Evolutionary conservation across 2,329 filamentous ascomycete genomes (phyloP).

Genomic region (Thielaviopsis euricoi): DNA sequence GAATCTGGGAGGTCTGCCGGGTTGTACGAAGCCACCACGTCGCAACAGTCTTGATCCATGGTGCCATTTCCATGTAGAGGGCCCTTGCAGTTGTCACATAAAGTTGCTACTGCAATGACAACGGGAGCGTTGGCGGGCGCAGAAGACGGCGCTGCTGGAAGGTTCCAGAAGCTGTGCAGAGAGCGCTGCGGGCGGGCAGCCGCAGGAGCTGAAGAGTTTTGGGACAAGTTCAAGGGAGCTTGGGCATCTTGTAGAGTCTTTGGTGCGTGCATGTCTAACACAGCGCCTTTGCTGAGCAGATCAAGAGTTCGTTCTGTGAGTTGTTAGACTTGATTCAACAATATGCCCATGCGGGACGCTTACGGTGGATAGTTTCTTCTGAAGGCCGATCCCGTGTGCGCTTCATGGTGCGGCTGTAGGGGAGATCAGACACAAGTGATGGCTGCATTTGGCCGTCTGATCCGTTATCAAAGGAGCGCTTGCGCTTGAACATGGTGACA

Average conservation of each 20-base stretch:
- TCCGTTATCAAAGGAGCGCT: slow-evolving; percentile 44
- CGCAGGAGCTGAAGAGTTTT: neutral
- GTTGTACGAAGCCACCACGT: no score
- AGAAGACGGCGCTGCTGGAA: slow-evolving; percentile 24
- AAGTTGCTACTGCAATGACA: slow-evolving; percentile 16
- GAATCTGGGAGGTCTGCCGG: slow-evolving; percentile 21
- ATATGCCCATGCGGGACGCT: slow-evolving; percentile 17
- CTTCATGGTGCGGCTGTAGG: slow-evolving; percentile 39
- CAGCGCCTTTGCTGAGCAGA: slow-evolving; percentile 36
- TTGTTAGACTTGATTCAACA: neutral
- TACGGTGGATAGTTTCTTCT: slow-evolving; percentile 37
- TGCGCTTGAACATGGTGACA: slow-evolving; percentile 42
- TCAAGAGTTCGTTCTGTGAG: slow-evolving; percentile 37
- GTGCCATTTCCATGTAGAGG: slow-evolving; percentile 18
- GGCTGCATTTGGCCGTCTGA: slow-evolving; percentile 13
- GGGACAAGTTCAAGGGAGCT: neutral
- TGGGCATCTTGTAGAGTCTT: neutral
- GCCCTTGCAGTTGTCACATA: slow-evolving; percentile 35
- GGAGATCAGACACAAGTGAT: slow-evolving; percentile 7
- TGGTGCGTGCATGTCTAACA: neutral
- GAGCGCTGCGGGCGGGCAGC: slow-evolving; percentile 26
- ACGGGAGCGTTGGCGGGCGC: neutral
- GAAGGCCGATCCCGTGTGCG: slow-evolving; percentile 43
- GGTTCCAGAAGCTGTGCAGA: slow-evolving; percentile 45
- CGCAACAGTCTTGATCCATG: slow-evolving; percentile 16